Evolutionary conservation across 2,329 filamentous ascomycete species (phyloP).

Genomic region (Sporothrix curviconia): DNA sequence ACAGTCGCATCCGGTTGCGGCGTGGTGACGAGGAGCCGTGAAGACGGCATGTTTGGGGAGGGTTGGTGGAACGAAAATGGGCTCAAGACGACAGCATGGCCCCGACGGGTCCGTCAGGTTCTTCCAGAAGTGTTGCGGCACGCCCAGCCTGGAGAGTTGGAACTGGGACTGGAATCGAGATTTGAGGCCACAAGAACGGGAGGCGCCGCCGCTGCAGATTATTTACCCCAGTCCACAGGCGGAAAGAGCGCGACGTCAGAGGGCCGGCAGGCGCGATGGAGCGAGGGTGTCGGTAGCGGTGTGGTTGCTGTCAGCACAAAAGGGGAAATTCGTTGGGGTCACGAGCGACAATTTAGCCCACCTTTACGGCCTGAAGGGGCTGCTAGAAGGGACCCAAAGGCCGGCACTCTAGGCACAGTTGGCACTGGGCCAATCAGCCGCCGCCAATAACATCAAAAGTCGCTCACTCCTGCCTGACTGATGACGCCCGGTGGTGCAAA

Average conservation of each 20-base stretch:
- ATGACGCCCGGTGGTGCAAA: not conserved
- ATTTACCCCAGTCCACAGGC: not conserved
- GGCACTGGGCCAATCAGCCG: not conserved
- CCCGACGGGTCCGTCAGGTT: too few species aligned
- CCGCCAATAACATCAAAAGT: not conserved
- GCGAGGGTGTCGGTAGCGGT: not conserved
- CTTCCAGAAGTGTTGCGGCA: too few species aligned
- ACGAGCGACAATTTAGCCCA: constrained; percentile 3
- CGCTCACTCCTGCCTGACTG: constrained; percentile 1
- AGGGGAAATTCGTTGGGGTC: not conserved
- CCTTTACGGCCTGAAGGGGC: not conserved
- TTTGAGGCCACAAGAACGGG: too few species aligned
- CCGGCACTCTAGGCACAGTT: not conserved
- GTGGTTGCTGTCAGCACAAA: not conserved
- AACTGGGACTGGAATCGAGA: too few species aligned
- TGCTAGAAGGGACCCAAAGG: too few species aligned
- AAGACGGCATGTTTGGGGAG: not conserved
- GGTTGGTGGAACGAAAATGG: not conserved
- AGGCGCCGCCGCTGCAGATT: not conserved
- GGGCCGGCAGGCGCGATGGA: not conserved
- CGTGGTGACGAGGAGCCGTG: not conserved
- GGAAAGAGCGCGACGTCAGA: not conserved
- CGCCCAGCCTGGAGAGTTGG: too few species aligned
- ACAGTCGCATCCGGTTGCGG: not conserved
- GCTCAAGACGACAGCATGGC: too few species aligned